phyloP scores from a whole-genome alignment of 768 basidiomycete species.

The Lentinula aciculospora region DNA sequence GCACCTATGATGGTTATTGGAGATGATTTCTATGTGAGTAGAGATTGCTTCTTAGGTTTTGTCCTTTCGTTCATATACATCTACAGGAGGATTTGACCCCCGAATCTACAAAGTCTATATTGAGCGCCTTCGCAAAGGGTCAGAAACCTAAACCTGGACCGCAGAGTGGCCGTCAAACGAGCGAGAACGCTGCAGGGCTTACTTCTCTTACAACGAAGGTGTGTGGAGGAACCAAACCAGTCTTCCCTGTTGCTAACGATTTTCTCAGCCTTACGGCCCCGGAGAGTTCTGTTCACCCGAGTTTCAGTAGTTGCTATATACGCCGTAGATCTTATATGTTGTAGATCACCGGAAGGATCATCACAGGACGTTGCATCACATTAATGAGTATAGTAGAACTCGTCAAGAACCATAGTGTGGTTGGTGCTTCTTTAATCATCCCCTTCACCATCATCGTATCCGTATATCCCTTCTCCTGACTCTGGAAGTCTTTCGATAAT shows the following conservation, averaged over 20 bases:
- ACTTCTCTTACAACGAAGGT: conserved; percentile 78
- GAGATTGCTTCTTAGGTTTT: conserved; percentile 1
- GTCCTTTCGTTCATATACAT: not conserved
- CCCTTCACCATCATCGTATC: conserved; percentile 78
- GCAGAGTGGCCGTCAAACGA: conserved; percentile 79
- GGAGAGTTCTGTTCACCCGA: conserved; percentile 86
- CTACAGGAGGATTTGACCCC: conserved; percentile 79
- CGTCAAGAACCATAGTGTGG: not conserved
- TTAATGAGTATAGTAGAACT: conserved; percentile 7
- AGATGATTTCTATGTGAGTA: conserved; percentile 91
- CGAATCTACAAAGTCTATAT: conserved; percentile 68
- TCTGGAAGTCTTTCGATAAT: conserved; percentile 67
- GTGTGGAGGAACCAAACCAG: conserved; percentile 7
- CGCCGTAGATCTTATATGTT: conserved; percentile 1
- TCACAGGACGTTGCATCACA: not conserved
- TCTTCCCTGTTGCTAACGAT: conserved; percentile 3
- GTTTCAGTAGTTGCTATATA: conserved; percentile 51
- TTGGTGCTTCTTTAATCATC: conserved; percentile 50
- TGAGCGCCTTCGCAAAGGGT: conserved; percentile 75
- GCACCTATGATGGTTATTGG: conserved; percentile 95
- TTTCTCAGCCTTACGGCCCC: conserved; percentile 80
- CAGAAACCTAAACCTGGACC: conserved; percentile 92
- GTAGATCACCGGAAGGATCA: no score
- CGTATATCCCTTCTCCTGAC: conserved; percentile 63
- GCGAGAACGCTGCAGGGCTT: conserved; percentile 90